phyloP scores from a whole-genome alignment of 1,284 basidiomycete species.

The Grifola frondosa region DNA sequence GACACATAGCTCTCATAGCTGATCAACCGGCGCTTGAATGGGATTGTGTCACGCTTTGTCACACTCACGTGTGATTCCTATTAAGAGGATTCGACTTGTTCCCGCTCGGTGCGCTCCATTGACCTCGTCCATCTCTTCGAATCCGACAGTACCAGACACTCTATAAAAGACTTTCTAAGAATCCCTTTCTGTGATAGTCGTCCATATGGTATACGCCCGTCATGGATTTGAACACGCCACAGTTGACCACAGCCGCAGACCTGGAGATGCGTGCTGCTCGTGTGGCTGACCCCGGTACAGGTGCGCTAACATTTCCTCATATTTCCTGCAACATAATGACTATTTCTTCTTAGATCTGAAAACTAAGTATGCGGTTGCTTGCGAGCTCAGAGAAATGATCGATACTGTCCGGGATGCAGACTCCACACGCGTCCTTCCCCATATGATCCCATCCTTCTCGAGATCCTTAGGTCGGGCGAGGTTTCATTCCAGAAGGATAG shows the following conservation, averaged over 20 bases:
- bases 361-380: conserved; percentile 67
- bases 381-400: conserved; percentile 85
- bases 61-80: too few species aligned
- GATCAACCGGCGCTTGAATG: too few species aligned
- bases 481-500: conserved; percentile 78
- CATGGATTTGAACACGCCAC: conserved; percentile 47
- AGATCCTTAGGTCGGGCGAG: conserved; percentile 77
- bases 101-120: too few species aligned
- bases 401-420: conserved; percentile 84
- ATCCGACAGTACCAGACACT: too few species aligned
- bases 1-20: too few species aligned
- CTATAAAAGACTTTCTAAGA: too few species aligned
- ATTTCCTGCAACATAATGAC: conserved; percentile 4
- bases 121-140: too few species aligned
- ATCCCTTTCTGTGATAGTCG: too few species aligned
- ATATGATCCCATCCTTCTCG: conserved; percentile 81
- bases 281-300: conserved; percentile 72
- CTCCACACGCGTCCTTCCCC: conserved; percentile 68
- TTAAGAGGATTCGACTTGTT: too few species aligned
- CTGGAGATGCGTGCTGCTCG: conserved; percentile 67
- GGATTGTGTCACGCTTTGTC: too few species aligned
- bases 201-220: conserved; percentile 11
- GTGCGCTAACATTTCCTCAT: conserved; percentile 34
- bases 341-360: conserved; percentile 53
- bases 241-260: conserved; percentile 53